Evolutionary conservation across 2,329 filamentous ascomycete species (phyloP), one percentile per base, ranked within the genome.

Genomic region (Curvularia spicifera): DNA sequence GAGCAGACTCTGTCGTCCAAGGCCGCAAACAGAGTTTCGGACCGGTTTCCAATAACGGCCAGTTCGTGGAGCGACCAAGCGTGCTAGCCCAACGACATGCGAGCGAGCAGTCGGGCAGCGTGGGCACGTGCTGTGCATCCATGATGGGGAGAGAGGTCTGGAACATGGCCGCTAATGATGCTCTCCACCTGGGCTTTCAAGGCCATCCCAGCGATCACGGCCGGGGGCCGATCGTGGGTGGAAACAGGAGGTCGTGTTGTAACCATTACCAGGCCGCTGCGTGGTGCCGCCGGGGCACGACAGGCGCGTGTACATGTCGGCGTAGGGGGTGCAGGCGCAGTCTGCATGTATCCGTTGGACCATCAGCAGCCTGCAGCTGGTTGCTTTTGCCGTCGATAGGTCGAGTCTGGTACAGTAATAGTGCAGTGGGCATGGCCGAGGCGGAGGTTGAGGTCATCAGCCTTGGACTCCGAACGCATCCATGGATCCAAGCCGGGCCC

Each of bases 121-220:
- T 33, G 31, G 44, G 53, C 53, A 56, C 42, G 37, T 53, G 48
- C 51, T 4, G 22, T 39, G 13, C 40, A 45, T 52, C 24, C 33
- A 9, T 12, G 48, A 26, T 15, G 40, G 40, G 40, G 53, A 31
- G 15, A 15, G 33, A 42, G 48, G 49, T 56, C 53, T 56, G 53
- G 53, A 50, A 56, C 53, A 40, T 42, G 18, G 40, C 51, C 13
- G 48, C 49, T 56, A 53, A 56, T 53, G 15, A 56, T 7, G 24
- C 29, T 45, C 53, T 47, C 53, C 53, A 47, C 53, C 42, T 28
- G 39, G 18, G 45, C 28, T 13, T 43, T 53, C 53, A 42, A 42
- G 52, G 20, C 7, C 40, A 56, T 56, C 48, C 48, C 42, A 33
- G 53, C 48, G 49, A 52, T 56, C 37, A 42, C 40, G 42, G 51